Base-by-base conservation (phyloP, 2,329 filamentous ascomycete genomes). In the Curvularia verruculosa region DNA sequence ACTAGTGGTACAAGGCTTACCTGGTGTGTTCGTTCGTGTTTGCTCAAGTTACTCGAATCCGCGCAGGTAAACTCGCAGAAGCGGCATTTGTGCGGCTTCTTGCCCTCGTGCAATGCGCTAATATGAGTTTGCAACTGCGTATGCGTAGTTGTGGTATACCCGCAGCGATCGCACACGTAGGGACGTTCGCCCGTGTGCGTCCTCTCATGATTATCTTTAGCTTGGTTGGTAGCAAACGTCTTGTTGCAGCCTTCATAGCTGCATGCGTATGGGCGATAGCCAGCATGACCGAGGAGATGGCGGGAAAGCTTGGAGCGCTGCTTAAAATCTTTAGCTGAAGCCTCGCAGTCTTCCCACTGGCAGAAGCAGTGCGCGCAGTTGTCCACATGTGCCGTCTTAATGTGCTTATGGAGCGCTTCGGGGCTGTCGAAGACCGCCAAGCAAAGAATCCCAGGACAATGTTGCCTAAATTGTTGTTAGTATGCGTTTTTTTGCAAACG, bases 181-280 rank as follows among this genome's bases (percentile, higher is more conserved):
- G 75, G 75, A 12, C 73, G 64, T 34, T 73, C 69, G 15, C 74
- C 74, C 0, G 73, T 75, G 46, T 77, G 75, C 2, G 75, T 77
- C 7, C 74, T 67, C 55, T 75, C 70, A 43, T 77, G 75, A 39
- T 77, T 77, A 39, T 77, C 73, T 49, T 76, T 73, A n/a, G 74
- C 74, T 63, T 77, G 75, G 41, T 75, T 76, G 3, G 75, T 77
- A 5, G 72, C 75, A 52, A 77, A 77, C 0, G 70, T 76, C 60
- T 77, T 76, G 56, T 66, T 67, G 61, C 75, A 77, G 3, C 66
- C 70, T 15, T 63, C 46, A 34, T 68, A 76, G 31, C 68, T 72
- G 56, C 75, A 77, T 13, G 70, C 68, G 46, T 75, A 76, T 2
- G 74, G 74, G 3, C 73, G 69, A 56, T 77, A 69, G 15, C 74